A percentile compares a stretch with the other conserved stretches of the same genome.
Evolutionary conservation across 2,329 filamentous ascomycete genomes (phyloP).

Genomic region (Pestalotiopsis fici): DNA sequence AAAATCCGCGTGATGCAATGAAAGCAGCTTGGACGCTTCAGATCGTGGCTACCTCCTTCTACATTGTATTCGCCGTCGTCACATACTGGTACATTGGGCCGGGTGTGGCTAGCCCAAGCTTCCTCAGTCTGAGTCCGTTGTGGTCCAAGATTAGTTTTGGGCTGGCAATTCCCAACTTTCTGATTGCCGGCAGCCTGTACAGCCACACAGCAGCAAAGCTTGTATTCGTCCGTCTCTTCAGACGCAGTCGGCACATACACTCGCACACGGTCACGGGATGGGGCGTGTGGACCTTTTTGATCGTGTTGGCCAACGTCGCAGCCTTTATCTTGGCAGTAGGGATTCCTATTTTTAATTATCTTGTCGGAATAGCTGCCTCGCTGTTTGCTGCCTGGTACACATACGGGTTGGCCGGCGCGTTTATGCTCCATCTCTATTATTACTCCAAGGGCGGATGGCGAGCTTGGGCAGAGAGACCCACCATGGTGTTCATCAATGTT

Average conservation of each 20-base stretch:
- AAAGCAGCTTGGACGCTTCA: constrained; percentile 52
- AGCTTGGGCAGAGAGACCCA: constrained; percentile 37
- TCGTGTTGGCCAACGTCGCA: constrained; percentile 44
- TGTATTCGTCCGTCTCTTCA: constrained; percentile 50
- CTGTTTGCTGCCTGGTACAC: constrained; percentile 57
- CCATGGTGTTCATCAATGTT: constrained; percentile 38
- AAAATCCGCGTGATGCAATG: constrained; percentile 49
- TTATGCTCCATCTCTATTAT: too few relatives aligned
- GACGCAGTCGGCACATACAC: constrained; percentile 45
- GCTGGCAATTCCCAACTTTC: constrained; percentile 49
- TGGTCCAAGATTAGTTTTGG: constrained; percentile 54
- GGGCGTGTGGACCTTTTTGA: constrained; percentile 45
- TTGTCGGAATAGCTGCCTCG: constrained; percentile 50
- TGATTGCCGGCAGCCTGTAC: constrained; percentile 51
- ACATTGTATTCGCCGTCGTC: constrained; percentile 51
- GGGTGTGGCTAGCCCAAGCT: constrained; percentile 45
- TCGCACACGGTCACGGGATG: constrained; percentile 47
- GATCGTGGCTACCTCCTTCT: constrained; percentile 49
- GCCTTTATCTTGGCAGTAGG: constrained; percentile 45
- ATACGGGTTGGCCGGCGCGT: constrained; percentile 51
- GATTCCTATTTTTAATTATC: constrained; percentile 55
- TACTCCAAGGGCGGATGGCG: constrained; percentile 38
- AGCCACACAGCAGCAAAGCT: constrained; percentile 53
- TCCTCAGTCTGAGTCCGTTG: constrained; percentile 42
- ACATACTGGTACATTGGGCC: constrained; percentile 51